Evolutionary conservation across 345 rosid genomes (phyloP), one percentile per base, ranked within the genome.

Genomic region (Nephelium lappaceum): DNA sequence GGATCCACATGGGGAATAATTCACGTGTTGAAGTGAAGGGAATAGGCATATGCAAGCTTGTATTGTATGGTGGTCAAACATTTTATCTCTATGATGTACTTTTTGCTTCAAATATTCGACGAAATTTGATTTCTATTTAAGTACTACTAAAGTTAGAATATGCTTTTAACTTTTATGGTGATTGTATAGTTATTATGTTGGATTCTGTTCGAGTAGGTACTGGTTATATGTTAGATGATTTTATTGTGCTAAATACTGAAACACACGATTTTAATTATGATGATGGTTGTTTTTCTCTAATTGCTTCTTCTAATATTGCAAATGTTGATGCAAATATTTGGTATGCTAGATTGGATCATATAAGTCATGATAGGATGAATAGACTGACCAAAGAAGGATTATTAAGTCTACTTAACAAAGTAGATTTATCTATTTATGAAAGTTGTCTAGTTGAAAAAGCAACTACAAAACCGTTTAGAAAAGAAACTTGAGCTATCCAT

Each of bases 281-380:
- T 62, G 31, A 62, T 62, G 14, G 36, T 62, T 62, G 8, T 5
- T 62, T 62, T 8, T 62, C 31, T 62, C 6, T 62, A 21, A 62
- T 23, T 62, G 66, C 66, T n/a, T 62, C 21, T 65, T 57, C 23
- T 41, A 19, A 14, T 23, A 21, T 41, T 42, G 15, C 9, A 2
- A 45, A 41, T 69, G 14, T 69, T n/a, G 16, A 69, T 69, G 72
- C 8, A 12, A 69, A 69, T 42, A n/a, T 69, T 18, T 69, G 55
- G 31, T 1, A 11, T 69, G 23, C 31, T 69, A 69, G 23, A 69
- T 18, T 69, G 45, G 31, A 16, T 43, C 7, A 43, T n/a, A 42
- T 42, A 18, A 21, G 71, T 0, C 31, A 69, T 41, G 31, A 19
- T 5, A 69, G 27, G 11, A 69, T 69, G 31, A 42, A 69, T 19